These are phyloP conservation scores for Neoarthrinium moseri DNA, from an alignment of 2,329 filamentous ascomycete genomes.

Conservation along the genomic window DNA sequence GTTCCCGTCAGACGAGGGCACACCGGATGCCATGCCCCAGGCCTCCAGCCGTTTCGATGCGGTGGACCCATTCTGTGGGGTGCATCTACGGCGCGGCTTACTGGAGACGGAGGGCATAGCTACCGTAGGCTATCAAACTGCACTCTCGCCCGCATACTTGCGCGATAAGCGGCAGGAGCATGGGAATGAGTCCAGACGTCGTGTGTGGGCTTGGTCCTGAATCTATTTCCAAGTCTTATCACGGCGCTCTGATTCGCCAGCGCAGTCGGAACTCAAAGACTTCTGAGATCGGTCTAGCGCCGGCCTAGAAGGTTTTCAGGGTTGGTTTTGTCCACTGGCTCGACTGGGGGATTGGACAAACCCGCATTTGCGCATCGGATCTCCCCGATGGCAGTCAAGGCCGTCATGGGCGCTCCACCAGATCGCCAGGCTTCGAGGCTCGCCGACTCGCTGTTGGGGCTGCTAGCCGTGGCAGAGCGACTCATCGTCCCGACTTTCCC, in stretches of 20 bases:
- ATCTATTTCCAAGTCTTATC: slow-evolving; percentile 2
- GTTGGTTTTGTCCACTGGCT: too few relatives aligned
- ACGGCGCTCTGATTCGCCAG: slow-evolving; percentile 2
- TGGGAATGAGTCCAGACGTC: too few relatives aligned
- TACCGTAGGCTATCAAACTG: not conserved
- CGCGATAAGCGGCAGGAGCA: not conserved
- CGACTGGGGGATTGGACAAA: too few relatives aligned
- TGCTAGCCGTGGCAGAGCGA: too few relatives aligned
- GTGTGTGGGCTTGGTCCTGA: not conserved
- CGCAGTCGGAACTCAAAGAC: not conserved
- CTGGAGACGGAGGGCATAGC: too few relatives aligned
- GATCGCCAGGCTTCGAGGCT: not conserved
- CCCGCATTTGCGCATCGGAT: not conserved
- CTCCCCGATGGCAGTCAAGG: not conserved
- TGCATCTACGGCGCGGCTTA: too few relatives aligned
- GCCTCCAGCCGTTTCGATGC: too few relatives aligned
- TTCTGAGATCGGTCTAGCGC: slow-evolving; percentile 5
- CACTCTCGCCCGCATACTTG: not conserved
- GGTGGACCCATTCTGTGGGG: too few relatives aligned
- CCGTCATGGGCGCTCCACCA: too few relatives aligned
- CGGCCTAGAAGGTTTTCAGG: not conserved
- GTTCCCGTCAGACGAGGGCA: too few relatives aligned
- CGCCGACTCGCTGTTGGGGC: too few relatives aligned
- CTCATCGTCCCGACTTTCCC: not conserved
- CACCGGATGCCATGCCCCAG: too few relatives aligned